phyloP scores from a whole-genome alignment of 176 grass and related monocot genomes.

The Sorghum bicolor region Sorghum_bicolor_NCBIv3 NC_012879.2:41922001-41922500 shows the following conservation, averaged over 20 bases:
- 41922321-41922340: conserved; percentile 65
- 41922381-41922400: conserved; percentile 48
- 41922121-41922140: not conserved
- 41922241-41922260: not conserved
- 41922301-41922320: conserved; percentile 8
- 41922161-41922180: not conserved
- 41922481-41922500: conserved; percentile 63
- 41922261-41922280: conserved; percentile 6
- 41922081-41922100: not conserved
- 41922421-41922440: conserved; percentile 36
- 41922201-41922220: no score
- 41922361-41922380: conserved; percentile 56
- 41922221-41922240: no score
- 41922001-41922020: not conserved
- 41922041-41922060: not conserved
- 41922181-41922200: no score
- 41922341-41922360: conserved; percentile 46
- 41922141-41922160: not conserved
- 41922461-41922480: conserved; percentile 56
- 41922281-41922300: not conserved
- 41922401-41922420: conserved; percentile 49
- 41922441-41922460: conserved; percentile 28
- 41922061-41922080: not conserved
- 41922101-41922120: conserved; percentile 5
- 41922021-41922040: not conserved